phyloP scores from a whole-genome alignment of 768 basidiomycete genomes.

The Suillus ampliporus region DNA sequence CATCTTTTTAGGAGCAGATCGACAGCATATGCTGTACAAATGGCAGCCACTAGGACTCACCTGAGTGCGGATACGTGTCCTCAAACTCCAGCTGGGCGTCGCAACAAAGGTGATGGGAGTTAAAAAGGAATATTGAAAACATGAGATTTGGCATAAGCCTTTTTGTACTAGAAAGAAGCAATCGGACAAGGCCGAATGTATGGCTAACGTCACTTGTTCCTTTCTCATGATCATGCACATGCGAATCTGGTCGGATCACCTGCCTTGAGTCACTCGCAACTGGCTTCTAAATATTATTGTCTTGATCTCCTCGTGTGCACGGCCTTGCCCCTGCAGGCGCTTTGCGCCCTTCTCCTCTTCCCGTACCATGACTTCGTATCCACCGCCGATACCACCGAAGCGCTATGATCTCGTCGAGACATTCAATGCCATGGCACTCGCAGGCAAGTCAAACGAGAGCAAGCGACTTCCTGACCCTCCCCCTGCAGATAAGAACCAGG shows the following conservation, averaged over 20 bases:
- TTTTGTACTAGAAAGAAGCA: conserved; percentile 13
- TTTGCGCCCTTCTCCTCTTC: conserved; percentile 1
- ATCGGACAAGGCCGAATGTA: conserved; percentile 13
- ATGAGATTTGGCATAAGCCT: background rate
- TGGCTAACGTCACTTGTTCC: conserved; percentile 12
- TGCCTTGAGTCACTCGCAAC: conserved; percentile 22
- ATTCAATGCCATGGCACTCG: conserved; percentile 41
- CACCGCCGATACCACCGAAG: conserved; percentile 19
- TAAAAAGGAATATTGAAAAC: background rate
- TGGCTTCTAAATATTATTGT: conserved; percentile 23
- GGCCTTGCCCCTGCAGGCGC: conserved; percentile 14
- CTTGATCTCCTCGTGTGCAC: conserved; percentile 6
- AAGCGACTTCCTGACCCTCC: conserved; percentile 25
- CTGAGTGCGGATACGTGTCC: background rate
- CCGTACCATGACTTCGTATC: conserved; percentile 2
- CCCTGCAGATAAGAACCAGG: background rate
- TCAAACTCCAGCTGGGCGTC: background rate
- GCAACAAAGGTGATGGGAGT: conserved; percentile 7
- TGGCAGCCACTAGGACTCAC: background rate
- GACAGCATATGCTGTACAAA: background rate
- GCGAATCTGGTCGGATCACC: conserved; percentile 4
- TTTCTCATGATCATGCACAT: conserved; percentile 22
- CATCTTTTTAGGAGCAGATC: conserved; percentile 38
- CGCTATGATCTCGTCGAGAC: conserved; percentile 36
- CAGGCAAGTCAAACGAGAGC: conserved; percentile 21